Percentiles rank a stretch among this genome's conserved stretches.
Evolutionary conservation across 768 basidiomycete genomes (phyloP).

Genomic region (Cystofilobasidium ferigula): DNA sequence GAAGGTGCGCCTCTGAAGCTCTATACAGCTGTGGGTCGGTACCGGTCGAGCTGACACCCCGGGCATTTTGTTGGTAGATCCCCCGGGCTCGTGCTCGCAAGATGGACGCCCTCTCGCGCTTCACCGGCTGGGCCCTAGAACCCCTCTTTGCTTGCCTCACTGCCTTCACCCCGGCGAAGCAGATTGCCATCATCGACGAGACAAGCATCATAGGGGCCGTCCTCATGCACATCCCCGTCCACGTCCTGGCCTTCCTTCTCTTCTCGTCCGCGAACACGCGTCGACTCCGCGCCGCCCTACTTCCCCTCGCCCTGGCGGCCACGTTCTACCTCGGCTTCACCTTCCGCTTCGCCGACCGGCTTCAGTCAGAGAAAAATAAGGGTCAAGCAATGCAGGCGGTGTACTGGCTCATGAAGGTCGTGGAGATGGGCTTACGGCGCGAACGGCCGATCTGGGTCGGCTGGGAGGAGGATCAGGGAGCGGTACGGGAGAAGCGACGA

Average conservation of each 20-base stretch:
- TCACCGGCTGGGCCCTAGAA: not conserved
- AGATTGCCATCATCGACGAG: not conserved
- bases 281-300: not conserved
- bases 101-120: not conserved
- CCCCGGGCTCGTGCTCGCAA: too few species aligned
- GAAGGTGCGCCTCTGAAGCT: too few species aligned
- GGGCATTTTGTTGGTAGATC: too few species aligned
- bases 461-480: slow-evolving; percentile 1
- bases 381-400: not conserved
- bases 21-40: not conserved
- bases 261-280: not conserved
- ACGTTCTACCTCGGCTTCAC: slow-evolving; percentile 1
- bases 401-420: slow-evolving; percentile 2
- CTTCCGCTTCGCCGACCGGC: not conserved
- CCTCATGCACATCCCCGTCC: not conserved
- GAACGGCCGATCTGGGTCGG: slow-evolving; percentile 2
- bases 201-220: not conserved
- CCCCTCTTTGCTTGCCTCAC: not conserved
- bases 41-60: not conserved
- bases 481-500: not conserved
- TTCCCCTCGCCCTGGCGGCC: not conserved
- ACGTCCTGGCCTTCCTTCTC: not conserved
- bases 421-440: slow-evolving; percentile 11
- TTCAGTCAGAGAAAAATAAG: not conserved
- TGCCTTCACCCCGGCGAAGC: not conserved